Evolutionary conservation across 225 moss, liverwort and hornwort species (phyloP).

Genomic region (Polytrichum commune): DNA sequence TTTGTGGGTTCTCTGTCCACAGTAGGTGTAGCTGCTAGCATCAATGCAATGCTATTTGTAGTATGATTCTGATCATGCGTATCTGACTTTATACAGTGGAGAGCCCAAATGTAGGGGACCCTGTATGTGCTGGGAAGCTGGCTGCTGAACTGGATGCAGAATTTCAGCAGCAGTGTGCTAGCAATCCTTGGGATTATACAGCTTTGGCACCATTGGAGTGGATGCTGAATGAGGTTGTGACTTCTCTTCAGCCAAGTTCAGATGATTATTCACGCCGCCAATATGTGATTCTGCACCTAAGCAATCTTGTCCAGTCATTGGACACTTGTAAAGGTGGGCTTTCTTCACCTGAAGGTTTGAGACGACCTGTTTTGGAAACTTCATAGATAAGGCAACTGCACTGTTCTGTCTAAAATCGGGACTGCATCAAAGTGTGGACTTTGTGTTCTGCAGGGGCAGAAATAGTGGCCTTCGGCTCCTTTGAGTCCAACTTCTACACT

Average conservation of each 20-base stretch:
- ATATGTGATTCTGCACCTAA: slow-evolving; percentile 35
- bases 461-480: slow-evolving; percentile 44
- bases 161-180: slow-evolving; percentile 7
- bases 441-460: slow-evolving; percentile 30
- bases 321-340: slow-evolving; percentile 37
- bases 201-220: slow-evolving; percentile 32
- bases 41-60: not conserved
- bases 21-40: not conserved
- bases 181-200: slow-evolving; percentile 10
- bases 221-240: slow-evolving; percentile 35
- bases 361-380: slow-evolving; percentile 6
- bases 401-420: not conserved
- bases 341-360: not conserved
- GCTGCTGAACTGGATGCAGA: slow-evolving; percentile 29
- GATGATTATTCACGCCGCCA: slow-evolving; percentile 39
- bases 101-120: not conserved
- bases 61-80: not conserved
- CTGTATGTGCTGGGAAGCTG: slow-evolving; percentile 14
- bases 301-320: slow-evolving; percentile 33
- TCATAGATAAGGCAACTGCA: not conserved
- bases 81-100: not conserved
- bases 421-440: not conserved
- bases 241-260: slow-evolving; percentile 38
- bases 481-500: slow-evolving; percentile 48
- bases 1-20: no score